Evolutionary conservation across 2,329 filamentous ascomycete genomes (phyloP).

Genomic region (Paracoccidioides brasiliensis): DNA sequence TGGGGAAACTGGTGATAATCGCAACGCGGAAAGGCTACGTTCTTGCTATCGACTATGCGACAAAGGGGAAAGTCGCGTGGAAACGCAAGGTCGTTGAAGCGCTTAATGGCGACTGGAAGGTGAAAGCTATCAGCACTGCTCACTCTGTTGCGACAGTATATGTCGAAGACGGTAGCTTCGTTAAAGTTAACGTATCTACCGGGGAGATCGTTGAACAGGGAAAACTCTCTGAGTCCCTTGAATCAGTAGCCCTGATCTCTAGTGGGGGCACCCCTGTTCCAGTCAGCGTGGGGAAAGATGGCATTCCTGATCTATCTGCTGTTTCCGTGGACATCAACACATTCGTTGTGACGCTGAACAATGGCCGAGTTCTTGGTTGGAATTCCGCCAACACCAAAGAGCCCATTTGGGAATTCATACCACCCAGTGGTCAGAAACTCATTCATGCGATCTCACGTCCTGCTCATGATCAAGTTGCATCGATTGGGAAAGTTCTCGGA

Average conservation of each 20-base stretch:
- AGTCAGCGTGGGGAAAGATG: conserved; percentile 25
- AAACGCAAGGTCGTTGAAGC: conserved; percentile 51
- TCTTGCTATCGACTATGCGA: conserved; percentile 65
- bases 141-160: conserved; percentile 48
- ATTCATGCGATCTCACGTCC: conserved; percentile 55
- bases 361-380: conserved; percentile 35
- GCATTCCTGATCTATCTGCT: conserved; percentile 18
- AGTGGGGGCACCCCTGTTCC: conserved; percentile 14
- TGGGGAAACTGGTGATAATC: conserved; percentile 71
- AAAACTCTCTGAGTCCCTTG: conserved; percentile 16
- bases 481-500: conserved; percentile 85
- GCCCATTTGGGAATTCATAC: conserved; percentile 60
- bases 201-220: conserved; percentile 28
- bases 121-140: conserved; percentile 53
- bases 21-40: conserved; percentile 68
- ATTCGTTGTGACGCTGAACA: conserved; percentile 28
- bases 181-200: conserved; percentile 36
- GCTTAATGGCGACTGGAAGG: conserved; percentile 46
- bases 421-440: conserved; percentile 54
- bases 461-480: conserved; percentile 74
- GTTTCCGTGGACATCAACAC: conserved; percentile 20
- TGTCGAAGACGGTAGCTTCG: conserved; percentile 48
- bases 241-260: conserved; percentile 22
- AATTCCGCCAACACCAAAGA: conserved; percentile 21
- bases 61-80: conserved; percentile 65